These are phyloP conservation scores for Thamnidium elegans DNA, from an alignment of 192 early-diverging fungal species.

Conservation along the genomic window DNA sequence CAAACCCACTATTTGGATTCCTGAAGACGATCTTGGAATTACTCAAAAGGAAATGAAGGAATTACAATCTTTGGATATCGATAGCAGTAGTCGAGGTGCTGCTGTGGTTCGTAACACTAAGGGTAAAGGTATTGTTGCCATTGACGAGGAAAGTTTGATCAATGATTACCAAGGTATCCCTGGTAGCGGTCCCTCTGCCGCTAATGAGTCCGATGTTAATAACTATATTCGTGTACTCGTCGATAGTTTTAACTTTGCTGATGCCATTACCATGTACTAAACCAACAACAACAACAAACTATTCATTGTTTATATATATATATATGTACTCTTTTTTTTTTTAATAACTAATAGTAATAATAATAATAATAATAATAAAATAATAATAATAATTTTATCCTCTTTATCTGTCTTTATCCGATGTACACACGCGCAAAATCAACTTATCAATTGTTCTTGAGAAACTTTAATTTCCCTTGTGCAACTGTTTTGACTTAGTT, in stretches of 20 bases:
- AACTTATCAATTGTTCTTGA: no score
- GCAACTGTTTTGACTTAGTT: no score
- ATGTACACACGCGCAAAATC: no score
- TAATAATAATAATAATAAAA: no score
- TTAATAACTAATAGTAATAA: no score
- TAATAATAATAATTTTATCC: no score
- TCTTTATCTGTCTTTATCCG: no score
- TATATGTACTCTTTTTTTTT: no score
- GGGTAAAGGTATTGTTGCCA: conserved; percentile 20
- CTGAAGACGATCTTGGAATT: conserved; percentile 44
- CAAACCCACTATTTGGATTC: conserved; percentile 50
- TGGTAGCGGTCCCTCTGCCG: neutral
- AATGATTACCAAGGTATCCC: conserved; percentile 21
- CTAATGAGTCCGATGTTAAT: conserved; percentile 3
- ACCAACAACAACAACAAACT: no score
- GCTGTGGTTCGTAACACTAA: conserved; percentile 19
- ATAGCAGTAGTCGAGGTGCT: conserved; percentile 35
- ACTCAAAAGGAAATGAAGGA: conserved; percentile 33
- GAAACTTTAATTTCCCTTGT: no score
- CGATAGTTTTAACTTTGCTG: conserved; percentile 24
- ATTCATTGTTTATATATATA: no score
- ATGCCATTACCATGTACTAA: conserved; percentile 12
- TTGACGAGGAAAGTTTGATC: conserved; percentile 25
- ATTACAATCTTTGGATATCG: conserved; percentile 29
- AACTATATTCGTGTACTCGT: conserved; percentile 22